Evolutionary conservation across 2,329 filamentous ascomycete genomes (phyloP).

Genomic region (Pseudocercospora crystallina): DNA sequence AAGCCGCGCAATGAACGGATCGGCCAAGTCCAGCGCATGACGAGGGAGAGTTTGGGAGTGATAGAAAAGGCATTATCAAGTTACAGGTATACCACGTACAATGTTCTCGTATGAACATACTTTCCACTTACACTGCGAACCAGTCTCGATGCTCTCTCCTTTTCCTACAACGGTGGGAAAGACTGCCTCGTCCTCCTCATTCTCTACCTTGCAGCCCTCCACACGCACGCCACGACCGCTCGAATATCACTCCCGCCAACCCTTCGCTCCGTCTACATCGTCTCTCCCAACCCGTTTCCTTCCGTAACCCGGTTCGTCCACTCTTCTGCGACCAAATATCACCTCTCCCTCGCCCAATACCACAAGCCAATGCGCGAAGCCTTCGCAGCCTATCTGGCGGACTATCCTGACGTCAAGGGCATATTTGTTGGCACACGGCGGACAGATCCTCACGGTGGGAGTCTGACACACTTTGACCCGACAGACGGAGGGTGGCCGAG

Average conservation of each 20-base stretch:
- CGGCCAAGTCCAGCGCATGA: slow-evolving; percentile 69
- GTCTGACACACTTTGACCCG: slow-evolving; percentile 76
- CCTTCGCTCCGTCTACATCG: slow-evolving; percentile 88
- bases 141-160: slow-evolving; percentile 74
- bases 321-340: slow-evolving; percentile 65
- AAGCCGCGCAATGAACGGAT: slow-evolving; percentile 58
- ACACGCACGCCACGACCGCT: slow-evolving; percentile 35
- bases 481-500: slow-evolving; percentile 88
- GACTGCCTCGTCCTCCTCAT: slow-evolving; percentile 92
- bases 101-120: no score
- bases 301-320: slow-evolving; percentile 84
- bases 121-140: background rate
- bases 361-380: slow-evolving; percentile 76
- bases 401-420: slow-evolving; percentile 65
- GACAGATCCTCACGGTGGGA: slow-evolving; percentile 86
- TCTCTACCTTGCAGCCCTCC: slow-evolving; percentile 71
- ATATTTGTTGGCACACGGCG: slow-evolving; percentile 85
- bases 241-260: slow-evolving; percentile 41
- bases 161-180: slow-evolving; percentile 97
- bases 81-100: slow-evolving; percentile 61
- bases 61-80: slow-evolving; percentile 71
- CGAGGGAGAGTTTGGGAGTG: slow-evolving; percentile 68
- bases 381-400: slow-evolving; percentile 72
- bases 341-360: slow-evolving; percentile 73
- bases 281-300: slow-evolving; percentile 77